phyloP scores from a whole-genome alignment of 2,329 filamentous ascomycete species.

The Stagonosporopsis tanaceti region DNA sequence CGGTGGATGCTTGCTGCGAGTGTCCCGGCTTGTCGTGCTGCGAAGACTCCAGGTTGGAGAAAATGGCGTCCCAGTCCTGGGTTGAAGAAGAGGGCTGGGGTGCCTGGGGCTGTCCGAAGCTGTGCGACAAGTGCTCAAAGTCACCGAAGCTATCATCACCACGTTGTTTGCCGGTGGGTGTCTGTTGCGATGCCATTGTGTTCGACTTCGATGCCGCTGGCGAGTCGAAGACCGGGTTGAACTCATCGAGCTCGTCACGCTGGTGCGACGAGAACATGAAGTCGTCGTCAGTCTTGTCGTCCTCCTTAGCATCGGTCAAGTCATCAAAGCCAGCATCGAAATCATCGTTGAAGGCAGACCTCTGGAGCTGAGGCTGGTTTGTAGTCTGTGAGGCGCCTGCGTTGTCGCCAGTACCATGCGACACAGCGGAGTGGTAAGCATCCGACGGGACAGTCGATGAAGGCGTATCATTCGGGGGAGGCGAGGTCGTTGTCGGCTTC shows the following conservation, averaged over 20 bases:
- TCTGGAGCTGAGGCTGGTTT: slow-evolving; percentile 50
- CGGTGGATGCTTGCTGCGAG: slow-evolving; percentile 44
- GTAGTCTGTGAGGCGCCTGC: slow-evolving; percentile 38
- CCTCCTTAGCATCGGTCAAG: slow-evolving; percentile 84
- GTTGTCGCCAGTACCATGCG: slow-evolving; percentile 48
- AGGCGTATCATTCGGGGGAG: slow-evolving; percentile 50
- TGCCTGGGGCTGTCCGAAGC: slow-evolving; percentile 50
- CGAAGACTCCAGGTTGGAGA: slow-evolving; percentile 75
- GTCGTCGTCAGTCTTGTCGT: slow-evolving; percentile 74
- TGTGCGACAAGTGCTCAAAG: slow-evolving; percentile 56
- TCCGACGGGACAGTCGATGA: slow-evolving; percentile 53
- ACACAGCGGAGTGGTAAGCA: slow-evolving; percentile 53
- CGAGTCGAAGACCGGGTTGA: slow-evolving; percentile 83
- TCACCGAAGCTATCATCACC: slow-evolving; percentile 58
- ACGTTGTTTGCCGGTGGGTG: slow-evolving; percentile 48
- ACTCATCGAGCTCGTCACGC: slow-evolving; percentile 75
- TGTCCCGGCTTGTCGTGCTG: slow-evolving; percentile 43
- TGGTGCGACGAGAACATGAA: slow-evolving; percentile 72
- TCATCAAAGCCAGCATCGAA: slow-evolving; percentile 84
- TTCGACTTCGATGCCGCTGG: slow-evolving; percentile 59
- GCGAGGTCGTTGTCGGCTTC: slow-evolving; percentile 48
- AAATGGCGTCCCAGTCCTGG: slow-evolving; percentile 96
- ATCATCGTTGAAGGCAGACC: slow-evolving; percentile 72
- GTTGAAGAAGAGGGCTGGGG: slow-evolving; percentile 53
- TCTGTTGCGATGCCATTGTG: slow-evolving; percentile 55